These are phyloP conservation scores for Mycena crocata DNA, from an alignment of 768 basidiomycete species.

Conservation along the genomic window DNA sequence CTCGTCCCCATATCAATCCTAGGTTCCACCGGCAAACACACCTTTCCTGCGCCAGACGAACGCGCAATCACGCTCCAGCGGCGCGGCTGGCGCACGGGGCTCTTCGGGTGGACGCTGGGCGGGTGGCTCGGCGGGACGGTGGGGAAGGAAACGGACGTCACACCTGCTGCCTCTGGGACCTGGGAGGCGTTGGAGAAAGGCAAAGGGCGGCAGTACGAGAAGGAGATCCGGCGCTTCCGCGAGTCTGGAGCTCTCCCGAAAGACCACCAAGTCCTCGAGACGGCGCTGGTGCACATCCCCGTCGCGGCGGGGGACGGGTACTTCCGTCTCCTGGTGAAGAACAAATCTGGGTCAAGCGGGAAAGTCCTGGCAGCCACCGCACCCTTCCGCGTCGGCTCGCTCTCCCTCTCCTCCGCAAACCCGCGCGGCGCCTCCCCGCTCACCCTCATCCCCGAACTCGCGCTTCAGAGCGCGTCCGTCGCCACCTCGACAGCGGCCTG, in stretches of 20 bases:
- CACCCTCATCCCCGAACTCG: slow-evolving; percentile 27
- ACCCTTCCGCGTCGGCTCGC: slow-evolving; percentile 49
- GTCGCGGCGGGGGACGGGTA: slow-evolving; percentile 48
- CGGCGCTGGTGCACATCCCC: slow-evolving; percentile 48
- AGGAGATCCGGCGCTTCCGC: slow-evolving; percentile 51
- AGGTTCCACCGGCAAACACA: slow-evolving; percentile 3
- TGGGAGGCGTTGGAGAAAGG: slow-evolving; percentile 49
- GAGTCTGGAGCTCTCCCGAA: slow-evolving; percentile 37
- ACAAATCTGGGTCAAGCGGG: slow-evolving; percentile 50
- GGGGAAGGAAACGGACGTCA: slow-evolving; percentile 58
- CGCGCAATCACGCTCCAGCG: slow-evolving; percentile 48
- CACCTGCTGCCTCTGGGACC: slow-evolving; percentile 45
- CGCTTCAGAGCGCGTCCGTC: slow-evolving; percentile 25
- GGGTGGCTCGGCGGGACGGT: slow-evolving; percentile 39
- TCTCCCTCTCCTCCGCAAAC: slow-evolving; percentile 55
- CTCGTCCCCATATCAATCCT: slow-evolving; percentile 48
- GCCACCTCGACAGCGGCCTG: slow-evolving; percentile 22
- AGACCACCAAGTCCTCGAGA: slow-evolving; percentile 48
- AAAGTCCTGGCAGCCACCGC: slow-evolving; percentile 43
- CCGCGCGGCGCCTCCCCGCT: slow-evolving; percentile 44
- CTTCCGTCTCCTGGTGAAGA: slow-evolving; percentile 50
- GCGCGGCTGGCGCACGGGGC: slow-evolving; percentile 41
- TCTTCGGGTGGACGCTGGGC: slow-evolving; percentile 16
- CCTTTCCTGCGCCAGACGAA: slow-evolving; percentile 22
- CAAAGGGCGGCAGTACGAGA: slow-evolving; percentile 29